Percentiles rank a stretch among this genome's conserved stretches.
These are phyloP conservation scores for Diaporthe nobilis DNA, from an alignment of 2,329 filamentous ascomycete genomes.

Conservation along the genomic window DNA sequence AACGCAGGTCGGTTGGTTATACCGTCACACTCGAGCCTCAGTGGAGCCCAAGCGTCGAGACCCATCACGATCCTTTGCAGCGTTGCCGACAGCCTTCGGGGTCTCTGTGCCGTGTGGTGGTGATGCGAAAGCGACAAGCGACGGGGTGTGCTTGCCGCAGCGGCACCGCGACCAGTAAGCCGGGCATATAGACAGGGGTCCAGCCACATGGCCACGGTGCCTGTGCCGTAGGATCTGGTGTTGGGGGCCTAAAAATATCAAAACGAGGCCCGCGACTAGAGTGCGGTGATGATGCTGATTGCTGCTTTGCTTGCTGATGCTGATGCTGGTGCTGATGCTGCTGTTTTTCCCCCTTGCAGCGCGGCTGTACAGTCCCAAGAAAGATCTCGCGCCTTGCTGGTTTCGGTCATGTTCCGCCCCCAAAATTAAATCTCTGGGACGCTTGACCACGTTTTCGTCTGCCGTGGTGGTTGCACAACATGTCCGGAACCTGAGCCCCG, in stretches of 20 bases:
- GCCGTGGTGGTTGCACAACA: slow-evolving; percentile 33
- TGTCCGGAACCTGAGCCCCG: slow-evolving; percentile 22
- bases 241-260: slow-evolving; percentile 41
- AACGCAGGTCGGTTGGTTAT: slow-evolving; percentile 2
- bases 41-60: background rate
- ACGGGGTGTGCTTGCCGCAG: slow-evolving; percentile 8
- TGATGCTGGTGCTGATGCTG: slow-evolving; percentile 27
- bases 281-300: background rate
- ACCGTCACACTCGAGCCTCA: slow-evolving; percentile 21
- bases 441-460: slow-evolving; percentile 34
- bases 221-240: slow-evolving; percentile 23
- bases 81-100: slow-evolving; percentile 19
- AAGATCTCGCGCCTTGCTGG: slow-evolving; percentile 20
- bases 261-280: slow-evolving; percentile 3
- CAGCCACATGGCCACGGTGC: slow-evolving; percentile 34
- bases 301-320: slow-evolving; percentile 22
- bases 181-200: slow-evolving; percentile 32
- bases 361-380: slow-evolving; percentile 26
- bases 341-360: slow-evolving; percentile 27
- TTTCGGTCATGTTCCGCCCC: slow-evolving; percentile 31
- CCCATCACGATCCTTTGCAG: slow-evolving; percentile 25
- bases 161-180: slow-evolving; percentile 31
- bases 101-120: slow-evolving; percentile 13
- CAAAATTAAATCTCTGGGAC: slow-evolving; percentile 9
- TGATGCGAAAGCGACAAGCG: background rate